Evolutionary conservation across 768 basidiomycete species (phyloP).

Genomic region (Mycena rosella): DNA sequence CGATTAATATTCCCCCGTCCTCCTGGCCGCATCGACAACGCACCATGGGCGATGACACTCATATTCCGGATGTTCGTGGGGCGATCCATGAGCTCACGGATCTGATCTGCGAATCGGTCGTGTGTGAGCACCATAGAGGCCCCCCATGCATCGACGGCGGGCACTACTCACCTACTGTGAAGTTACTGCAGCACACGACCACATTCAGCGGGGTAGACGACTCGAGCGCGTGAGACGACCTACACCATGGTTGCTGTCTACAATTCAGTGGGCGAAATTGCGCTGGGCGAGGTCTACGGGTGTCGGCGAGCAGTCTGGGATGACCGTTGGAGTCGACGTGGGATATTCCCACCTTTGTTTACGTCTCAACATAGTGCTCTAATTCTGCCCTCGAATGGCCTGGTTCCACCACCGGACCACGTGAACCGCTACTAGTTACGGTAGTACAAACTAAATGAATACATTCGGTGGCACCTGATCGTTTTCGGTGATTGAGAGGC

Average conservation of each 20-base stretch:
- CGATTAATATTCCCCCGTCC: not conserved
- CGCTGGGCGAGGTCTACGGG: conserved; percentile 22
- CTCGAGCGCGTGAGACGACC: conserved; percentile 49
- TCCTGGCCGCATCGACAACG: conserved; percentile 43
- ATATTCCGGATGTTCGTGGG: conserved; percentile 84
- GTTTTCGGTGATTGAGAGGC: conserved; percentile 18
- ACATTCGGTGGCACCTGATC: conserved; percentile 20
- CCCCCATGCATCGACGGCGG: conserved; percentile 19
- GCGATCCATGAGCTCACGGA: conserved; percentile 88
- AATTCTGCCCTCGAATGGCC: not conserved
- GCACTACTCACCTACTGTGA: conserved; percentile 80
- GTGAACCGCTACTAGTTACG: conserved; percentile 27
- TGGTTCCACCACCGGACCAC: conserved; percentile 7
- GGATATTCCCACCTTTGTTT: conserved; percentile 33
- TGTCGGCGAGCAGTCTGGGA: conserved; percentile 7
- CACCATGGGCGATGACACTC: conserved; percentile 74
- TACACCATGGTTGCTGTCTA: conserved; percentile 83
- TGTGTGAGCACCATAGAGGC: too few relatives aligned
- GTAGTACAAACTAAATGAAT: too few relatives aligned
- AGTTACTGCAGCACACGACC: conserved; percentile 71
- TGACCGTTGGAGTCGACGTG: conserved; percentile 32
- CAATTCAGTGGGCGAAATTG: conserved; percentile 52
- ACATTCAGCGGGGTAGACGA: conserved; percentile 50
- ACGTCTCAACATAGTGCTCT: conserved; percentile 14
- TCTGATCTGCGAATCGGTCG: too few relatives aligned